A percentile compares a stretch with the other conserved stretches of the same genome.
These are phyloP conservation scores for Plantago lanceolata DNA, from an alignment of 305 asterid species.

Conservation along the genomic window DNA sequence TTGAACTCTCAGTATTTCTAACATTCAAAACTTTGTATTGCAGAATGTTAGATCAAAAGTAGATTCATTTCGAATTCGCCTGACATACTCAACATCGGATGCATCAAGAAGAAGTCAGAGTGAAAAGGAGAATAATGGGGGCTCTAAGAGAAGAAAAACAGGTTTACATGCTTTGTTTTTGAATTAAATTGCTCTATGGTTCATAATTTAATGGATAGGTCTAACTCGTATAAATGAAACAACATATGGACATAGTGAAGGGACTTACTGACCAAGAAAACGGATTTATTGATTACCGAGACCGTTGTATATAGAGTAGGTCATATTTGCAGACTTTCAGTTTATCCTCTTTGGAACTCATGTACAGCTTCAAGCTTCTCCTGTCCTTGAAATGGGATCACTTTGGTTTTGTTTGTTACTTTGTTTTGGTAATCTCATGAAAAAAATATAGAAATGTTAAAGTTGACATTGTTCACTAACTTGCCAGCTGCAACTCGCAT, in stretches of 20 bases:
- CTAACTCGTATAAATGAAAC: neutral
- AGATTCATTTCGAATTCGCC: slow-evolving; percentile 56
- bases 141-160: slow-evolving; percentile 73
- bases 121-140: slow-evolving; percentile 36
- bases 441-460: neutral
- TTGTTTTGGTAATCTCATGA: slow-evolving; percentile 8
- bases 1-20: slow-evolving; percentile 9
- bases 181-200: neutral
- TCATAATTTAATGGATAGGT: slow-evolving; percentile 3
- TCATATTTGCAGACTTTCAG: too few relatives aligned
- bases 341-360: too few relatives aligned
- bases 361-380: neutral
- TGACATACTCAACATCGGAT: slow-evolving; percentile 48
- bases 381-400: neutral
- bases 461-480: slow-evolving; percentile 13
- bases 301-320: neutral
- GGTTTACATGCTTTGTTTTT: slow-evolving; percentile 27
- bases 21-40: slow-evolving; percentile 37
- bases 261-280: neutral
- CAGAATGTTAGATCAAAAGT: slow-evolving; percentile 57
- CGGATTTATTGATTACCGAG: neutral
- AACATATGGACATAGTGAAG: neutral
- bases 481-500: slow-evolving; percentile 19
- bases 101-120: slow-evolving; percentile 38
- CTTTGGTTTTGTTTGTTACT: neutral